Conservation (phyloP, 75 land plant genomes). For the Azolla pinnata region DNA sequence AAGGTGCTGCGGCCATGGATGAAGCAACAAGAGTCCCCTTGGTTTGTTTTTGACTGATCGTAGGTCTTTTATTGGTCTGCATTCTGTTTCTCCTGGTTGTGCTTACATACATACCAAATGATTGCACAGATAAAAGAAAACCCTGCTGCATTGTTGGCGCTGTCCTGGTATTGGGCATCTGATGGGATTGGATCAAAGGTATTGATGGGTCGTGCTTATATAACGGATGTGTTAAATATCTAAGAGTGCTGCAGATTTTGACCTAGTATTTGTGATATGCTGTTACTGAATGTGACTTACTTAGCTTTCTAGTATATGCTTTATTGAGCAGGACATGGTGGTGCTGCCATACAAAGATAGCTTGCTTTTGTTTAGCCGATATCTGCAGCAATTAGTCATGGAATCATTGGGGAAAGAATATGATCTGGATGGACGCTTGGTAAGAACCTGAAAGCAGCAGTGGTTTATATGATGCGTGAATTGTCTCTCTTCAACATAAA, state of each 20-base stretch:
- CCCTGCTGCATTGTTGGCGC: slow-evolving; percentile 86
- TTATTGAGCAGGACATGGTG: slow-evolving; percentile 87
- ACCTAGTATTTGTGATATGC: too few species aligned
- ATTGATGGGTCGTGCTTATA: not conserved
- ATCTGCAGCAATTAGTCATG: slow-evolving; percentile 93
- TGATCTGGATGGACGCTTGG: slow-evolving; percentile 90
- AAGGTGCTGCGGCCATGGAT: slow-evolving; percentile 92
- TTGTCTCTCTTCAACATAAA: too few species aligned
- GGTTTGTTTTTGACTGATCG: slow-evolving; percentile 33
- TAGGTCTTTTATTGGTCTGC: slow-evolving; percentile 5
- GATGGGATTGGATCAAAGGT: slow-evolving; percentile 92
- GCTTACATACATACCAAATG: not conserved
- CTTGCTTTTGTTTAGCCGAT: slow-evolving; percentile 77
- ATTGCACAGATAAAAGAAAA: slow-evolving; percentile 65
- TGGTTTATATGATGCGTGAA: not conserved
- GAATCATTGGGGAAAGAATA: slow-evolving; percentile 93
- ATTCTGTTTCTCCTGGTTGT: not conserved
- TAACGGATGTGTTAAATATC: not conserved
- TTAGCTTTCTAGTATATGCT: too few species aligned
- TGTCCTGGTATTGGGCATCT: slow-evolving; percentile 94
- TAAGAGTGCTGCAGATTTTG: too few species aligned
- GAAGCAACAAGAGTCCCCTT: slow-evolving; percentile 60
- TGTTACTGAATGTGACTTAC: too few species aligned
- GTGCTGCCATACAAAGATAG: slow-evolving; percentile 97
- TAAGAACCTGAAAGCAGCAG: slow-evolving; percentile 11